Evolutionary conservation across 805 yeast genomes (phyloP), one percentile per base, ranked within the genome.

Genomic region (Yueomyces sinensis): DNA sequence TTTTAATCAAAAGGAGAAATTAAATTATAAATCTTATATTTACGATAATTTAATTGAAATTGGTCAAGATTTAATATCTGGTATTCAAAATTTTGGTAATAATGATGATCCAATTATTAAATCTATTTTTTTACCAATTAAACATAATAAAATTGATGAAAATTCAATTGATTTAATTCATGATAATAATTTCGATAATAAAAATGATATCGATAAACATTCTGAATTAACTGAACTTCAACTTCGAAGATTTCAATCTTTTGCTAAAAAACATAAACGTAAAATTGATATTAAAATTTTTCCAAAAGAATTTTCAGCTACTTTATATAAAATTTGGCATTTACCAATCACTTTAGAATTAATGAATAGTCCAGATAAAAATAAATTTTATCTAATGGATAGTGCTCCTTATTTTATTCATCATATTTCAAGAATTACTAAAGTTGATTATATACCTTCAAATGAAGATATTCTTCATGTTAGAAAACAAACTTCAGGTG

Each of bases 401-500:
- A 82, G 94, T 3, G 84, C 95, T 2, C 65, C 65, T 39, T 82
- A 82, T 52, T 84, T 86, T 54, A 68, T 86, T 45, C 69, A 75
- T 15, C 74, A 77, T 44, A 52, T 83, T 31, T 67, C 66, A 20
- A 40, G 56, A 27, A 76, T 87, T 28, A 59, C 76, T 3, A 50
- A 60, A 2, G 29, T 27, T 13, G 67, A 68, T 39, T 87, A 82
- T 54, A 49, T 74, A 14, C 96, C 95, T 1, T 68, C 70, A 15
- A 77, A 73, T 19, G 72, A 76, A 27, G 96, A 87, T 58, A 76
- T 86, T 22, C 64, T 87, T 45, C 66, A 94, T 41, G 83, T 95
- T 13, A 74, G 96, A 62, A 81, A 83, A 53, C 87, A 83, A 59
- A 87, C 96, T 0, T 80, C 94, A 1, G 95, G 96, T 58, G 82